Conservation (phyloP, 345 rosid genomes). For the Salix suchowensis region DNA sequence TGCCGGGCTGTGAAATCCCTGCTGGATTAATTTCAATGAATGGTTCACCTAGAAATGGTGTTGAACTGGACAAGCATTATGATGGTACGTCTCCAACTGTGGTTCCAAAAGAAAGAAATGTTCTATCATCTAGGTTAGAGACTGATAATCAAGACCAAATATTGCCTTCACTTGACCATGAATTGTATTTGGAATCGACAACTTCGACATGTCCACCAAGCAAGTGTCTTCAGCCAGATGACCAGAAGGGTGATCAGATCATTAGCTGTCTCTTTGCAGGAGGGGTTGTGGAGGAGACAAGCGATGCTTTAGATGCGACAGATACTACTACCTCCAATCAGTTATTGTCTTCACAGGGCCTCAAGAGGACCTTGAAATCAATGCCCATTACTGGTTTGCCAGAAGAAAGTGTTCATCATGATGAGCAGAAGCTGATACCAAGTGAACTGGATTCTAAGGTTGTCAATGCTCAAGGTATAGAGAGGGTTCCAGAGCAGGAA, state of each 20-base stretch:
- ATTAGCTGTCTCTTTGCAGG: neutral
- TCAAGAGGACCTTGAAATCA: slow-evolving; percentile 10
- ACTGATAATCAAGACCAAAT: slow-evolving; percentile 1
- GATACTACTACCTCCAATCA: neutral
- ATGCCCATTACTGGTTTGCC: slow-evolving; percentile 10
- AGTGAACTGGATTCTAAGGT: slow-evolving; percentile 3
- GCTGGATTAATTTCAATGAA: neutral
- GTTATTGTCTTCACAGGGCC: slow-evolving; percentile 2
- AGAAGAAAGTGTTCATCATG: slow-evolving; percentile 8
- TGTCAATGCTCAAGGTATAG: neutral
- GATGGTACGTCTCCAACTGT: neutral
- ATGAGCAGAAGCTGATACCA: slow-evolving; percentile 11
- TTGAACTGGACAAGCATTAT: slow-evolving; percentile 5
- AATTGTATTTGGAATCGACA: slow-evolving; percentile 14
- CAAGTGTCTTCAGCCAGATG: slow-evolving; percentile 6
- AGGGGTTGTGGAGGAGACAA: slow-evolving; percentile 11
- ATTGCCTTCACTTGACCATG: neutral
- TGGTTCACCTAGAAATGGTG: slow-evolving; percentile 7
- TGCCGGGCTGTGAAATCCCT: slow-evolving; percentile 3
- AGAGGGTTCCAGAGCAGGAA: slow-evolving; percentile 2
- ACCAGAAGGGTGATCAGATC: slow-evolving; percentile 8
- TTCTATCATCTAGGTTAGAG: neutral
- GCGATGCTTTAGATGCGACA: neutral
- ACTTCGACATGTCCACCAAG: neutral
- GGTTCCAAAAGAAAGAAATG: neutral